phyloP scores from a whole-genome alignment of 176 grass and related monocot genomes.

The Guadua angustifolia region DNA sequence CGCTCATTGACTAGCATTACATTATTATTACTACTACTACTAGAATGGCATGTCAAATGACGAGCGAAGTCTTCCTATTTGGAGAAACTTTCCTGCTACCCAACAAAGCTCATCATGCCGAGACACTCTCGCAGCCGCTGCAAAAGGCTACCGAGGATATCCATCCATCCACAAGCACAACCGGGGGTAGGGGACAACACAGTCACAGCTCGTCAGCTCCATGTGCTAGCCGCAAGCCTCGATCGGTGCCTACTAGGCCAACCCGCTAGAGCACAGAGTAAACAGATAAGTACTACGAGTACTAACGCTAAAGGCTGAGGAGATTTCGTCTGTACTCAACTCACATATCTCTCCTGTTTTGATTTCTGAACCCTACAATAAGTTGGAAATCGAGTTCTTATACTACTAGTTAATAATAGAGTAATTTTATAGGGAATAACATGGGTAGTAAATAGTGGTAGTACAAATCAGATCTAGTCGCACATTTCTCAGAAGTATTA shows the following conservation, averaged over 20 bases:
- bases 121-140: slow-evolving; percentile 31
- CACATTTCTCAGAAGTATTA: too few relatives aligned
- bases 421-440: too few relatives aligned
- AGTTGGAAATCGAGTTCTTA: neutral
- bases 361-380: slow-evolving; percentile 22
- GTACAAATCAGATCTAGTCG: too few relatives aligned
- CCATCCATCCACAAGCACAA: slow-evolving; percentile 27
- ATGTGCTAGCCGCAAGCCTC: slow-evolving; percentile 29
- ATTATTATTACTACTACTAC: neutral
- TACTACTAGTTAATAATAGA: neutral
- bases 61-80: slow-evolving; percentile 6
- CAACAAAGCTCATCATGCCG: slow-evolving; percentile 45
- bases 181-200: slow-evolving; percentile 47
- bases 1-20: slow-evolving; percentile 21
- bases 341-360: neutral
- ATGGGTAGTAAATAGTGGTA: too few relatives aligned
- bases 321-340: slow-evolving; percentile 22
- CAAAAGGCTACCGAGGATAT: slow-evolving; percentile 56
- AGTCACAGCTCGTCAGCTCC: slow-evolving; percentile 1
- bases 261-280: slow-evolving; percentile 6
- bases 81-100: slow-evolving; percentile 46
- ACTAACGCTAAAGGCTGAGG: neutral
- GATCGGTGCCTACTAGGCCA: slow-evolving; percentile 33
- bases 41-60: slow-evolving; percentile 28
- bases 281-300: slow-evolving; percentile 33